Evolutionary conservation across 1,284 basidiomycete species (phyloP), one percentile per base, ranked within the genome.

Genomic region (Fomitopsis schrenkii): DNA sequence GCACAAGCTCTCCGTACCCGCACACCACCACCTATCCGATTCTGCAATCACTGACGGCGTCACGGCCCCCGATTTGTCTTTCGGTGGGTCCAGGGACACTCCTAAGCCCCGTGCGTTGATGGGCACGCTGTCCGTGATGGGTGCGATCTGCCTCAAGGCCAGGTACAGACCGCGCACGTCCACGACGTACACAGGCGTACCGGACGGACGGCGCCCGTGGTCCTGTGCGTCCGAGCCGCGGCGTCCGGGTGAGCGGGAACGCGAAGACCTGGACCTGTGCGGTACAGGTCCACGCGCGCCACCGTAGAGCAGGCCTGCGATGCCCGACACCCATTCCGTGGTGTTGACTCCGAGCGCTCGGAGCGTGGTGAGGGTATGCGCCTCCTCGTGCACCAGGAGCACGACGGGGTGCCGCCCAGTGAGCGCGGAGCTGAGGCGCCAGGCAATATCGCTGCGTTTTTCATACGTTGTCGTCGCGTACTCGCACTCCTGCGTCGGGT

Each of bases 1-100:
- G 44, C 59, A 74, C 76, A 71, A 69, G 69, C 72, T 74, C 41
- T 76, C 76, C 48, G 71, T 75, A 22, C 75, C 75, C 10, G 75
- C 74, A 60, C 71, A 75, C 68, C 68, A 70, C 41, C 58, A 60
- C 28, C 67, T 65, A 3, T 63, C 59, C 35, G 68, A 63, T 17
- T 63, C 55, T 0, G 59, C 60, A 48, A 64, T 58, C 41, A 57
- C 66, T 19, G 57, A 62, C 56, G 61, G 50, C 44, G 63, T 56
- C 26, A 40, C 52, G 1, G 58, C 59, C 5, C 63, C 62, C 10
- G 63, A 60, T 41, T 62, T 59, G 0, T 54, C 52, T 33, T 54
- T 54, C 35, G 52, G 52, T 9, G 52, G 52, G 44, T 59, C 8
- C 66, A 54, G 1, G 19, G 62, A 54, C 8, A 72, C 64, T 1